These are phyloP conservation scores for Priceomyces carsonii DNA, from an alignment of 805 yeast species.

Conservation along the genomic window DNA sequence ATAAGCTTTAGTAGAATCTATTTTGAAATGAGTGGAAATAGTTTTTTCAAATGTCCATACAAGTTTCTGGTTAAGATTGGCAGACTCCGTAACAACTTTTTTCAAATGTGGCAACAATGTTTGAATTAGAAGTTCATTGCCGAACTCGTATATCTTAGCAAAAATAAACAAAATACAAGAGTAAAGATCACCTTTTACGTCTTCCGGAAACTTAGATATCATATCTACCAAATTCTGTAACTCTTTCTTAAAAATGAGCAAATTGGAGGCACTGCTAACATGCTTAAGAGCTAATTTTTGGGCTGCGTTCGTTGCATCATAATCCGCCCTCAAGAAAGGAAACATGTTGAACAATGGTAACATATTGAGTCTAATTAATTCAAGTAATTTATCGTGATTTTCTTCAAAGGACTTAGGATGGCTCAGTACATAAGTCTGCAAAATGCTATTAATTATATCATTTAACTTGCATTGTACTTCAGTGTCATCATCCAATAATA, in stretches of 20 bases:
- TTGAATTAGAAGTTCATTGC: slow-evolving; percentile 44
- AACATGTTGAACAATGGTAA: slow-evolving; percentile 59
- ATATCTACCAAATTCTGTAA: slow-evolving; percentile 59
- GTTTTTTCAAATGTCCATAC: slow-evolving; percentile 26
- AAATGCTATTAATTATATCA: slow-evolving; percentile 31
- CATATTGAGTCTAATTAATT: slow-evolving; percentile 69
- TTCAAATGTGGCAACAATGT: slow-evolving; percentile 47
- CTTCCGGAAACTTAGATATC: slow-evolving; percentile 63
- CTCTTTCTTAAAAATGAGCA: slow-evolving; percentile 47
- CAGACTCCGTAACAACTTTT: slow-evolving; percentile 28
- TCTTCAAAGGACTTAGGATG: slow-evolving; percentile 44
- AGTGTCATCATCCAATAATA: slow-evolving; percentile 60
- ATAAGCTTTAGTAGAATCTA: slow-evolving; percentile 19
- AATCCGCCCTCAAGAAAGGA: slow-evolving; percentile 58
- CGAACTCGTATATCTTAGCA: slow-evolving; percentile 52
- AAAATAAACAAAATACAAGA: slow-evolving; percentile 68
- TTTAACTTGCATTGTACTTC: slow-evolving; percentile 58
- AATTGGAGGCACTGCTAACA: slow-evolving; percentile 37
- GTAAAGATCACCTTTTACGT: slow-evolving; percentile 69
- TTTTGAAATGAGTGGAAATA: slow-evolving; percentile 19
- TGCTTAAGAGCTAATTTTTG: slow-evolving; percentile 27
- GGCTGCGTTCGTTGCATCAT: slow-evolving; percentile 26
- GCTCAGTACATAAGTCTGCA: slow-evolving; percentile 22
- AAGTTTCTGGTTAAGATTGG: slow-evolving; percentile 16
- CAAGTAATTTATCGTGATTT: slow-evolving; percentile 80